Evolutionary conservation across 2,329 filamentous ascomycete species (phyloP).

Genomic region (Polytolypa hystricis): DNA sequence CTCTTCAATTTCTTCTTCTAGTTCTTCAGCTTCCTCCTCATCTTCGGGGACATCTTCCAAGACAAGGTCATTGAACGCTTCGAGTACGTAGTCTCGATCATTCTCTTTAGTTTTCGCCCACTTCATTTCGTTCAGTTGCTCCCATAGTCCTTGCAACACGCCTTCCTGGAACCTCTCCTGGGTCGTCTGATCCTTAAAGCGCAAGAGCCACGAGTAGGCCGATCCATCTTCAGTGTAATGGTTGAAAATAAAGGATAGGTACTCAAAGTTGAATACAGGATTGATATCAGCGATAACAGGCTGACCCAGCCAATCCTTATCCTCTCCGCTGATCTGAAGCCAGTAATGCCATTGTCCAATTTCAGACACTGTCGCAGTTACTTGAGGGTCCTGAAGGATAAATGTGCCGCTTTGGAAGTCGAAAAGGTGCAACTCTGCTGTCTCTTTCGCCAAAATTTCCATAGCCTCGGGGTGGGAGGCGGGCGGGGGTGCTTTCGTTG

Average conservation of each 20-base stretch:
- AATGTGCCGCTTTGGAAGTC: conserved; percentile 84
- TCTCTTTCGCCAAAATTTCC: conserved; percentile 63
- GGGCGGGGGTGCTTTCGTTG: conserved; percentile 51
- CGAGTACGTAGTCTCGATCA: conserved; percentile 86
- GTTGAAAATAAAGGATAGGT: conserved; percentile 98
- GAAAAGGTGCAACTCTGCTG: conserved; percentile 82
- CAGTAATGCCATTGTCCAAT: conserved; percentile 90
- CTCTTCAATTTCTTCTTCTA: conserved; percentile 51
- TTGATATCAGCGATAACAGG: conserved; percentile 84
- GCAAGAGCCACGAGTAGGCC: conserved; percentile 88
- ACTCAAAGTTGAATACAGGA: conserved; percentile 97
- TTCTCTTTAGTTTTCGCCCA: conserved; percentile 89
- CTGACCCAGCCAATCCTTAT: conserved; percentile 78
- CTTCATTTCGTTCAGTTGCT: conserved; percentile 86
- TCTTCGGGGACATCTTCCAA: conserved; percentile 67
- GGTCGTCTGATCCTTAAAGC: conserved; percentile 73
- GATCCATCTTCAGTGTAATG: conserved; percentile 81
- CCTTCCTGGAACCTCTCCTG: conserved; percentile 86
- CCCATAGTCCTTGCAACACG: conserved; percentile 92
- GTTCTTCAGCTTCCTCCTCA: conserved; percentile 44
- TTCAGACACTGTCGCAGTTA: conserved; percentile 72
- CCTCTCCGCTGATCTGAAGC: conserved; percentile 69
- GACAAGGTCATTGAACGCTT: conserved; percentile 86
- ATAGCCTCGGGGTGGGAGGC: conserved; percentile 53
- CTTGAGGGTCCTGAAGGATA: conserved; percentile 61